Evolutionary conservation across 2,329 filamentous ascomycete genomes (phyloP).

Genomic region (Phialocephala sp.): DNA sequence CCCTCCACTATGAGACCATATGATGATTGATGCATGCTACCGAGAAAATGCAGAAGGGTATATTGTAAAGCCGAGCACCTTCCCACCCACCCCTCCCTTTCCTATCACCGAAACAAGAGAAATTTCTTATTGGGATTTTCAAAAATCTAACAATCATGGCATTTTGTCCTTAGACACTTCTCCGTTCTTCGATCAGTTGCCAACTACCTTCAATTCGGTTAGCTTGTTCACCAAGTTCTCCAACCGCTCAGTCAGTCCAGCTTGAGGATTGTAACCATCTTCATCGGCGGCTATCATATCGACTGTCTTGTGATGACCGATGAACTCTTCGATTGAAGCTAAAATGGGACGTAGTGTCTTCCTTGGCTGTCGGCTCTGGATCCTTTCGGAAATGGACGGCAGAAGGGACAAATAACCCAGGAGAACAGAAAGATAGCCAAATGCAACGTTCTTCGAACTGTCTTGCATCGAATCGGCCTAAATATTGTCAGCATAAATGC

Average conservation of each 20-base stretch:
- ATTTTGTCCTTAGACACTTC: background rate
- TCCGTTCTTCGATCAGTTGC: background rate
- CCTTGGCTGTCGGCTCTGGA: slow-evolving; percentile 51
- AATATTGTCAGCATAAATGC: background rate
- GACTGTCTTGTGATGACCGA: slow-evolving; percentile 63
- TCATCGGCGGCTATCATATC: slow-evolving; percentile 53
- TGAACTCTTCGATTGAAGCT: slow-evolving; percentile 65
- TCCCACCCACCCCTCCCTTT: background rate
- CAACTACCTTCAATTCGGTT: slow-evolving; percentile 9
- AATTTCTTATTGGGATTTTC: background rate
- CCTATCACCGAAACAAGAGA: background rate
- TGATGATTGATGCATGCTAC: background rate
- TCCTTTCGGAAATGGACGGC: slow-evolving; percentile 47
- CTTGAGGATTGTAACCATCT: slow-evolving; percentile 50
- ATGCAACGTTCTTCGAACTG: slow-evolving; percentile 78
- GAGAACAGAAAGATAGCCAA: slow-evolving; percentile 85
- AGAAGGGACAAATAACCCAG: slow-evolving; percentile 80
- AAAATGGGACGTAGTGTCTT: slow-evolving; percentile 56
- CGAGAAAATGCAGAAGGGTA: background rate
- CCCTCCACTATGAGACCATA: background rate
- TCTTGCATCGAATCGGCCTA: slow-evolving; percentile 76
- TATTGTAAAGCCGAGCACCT: background rate
- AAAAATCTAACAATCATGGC: background rate
- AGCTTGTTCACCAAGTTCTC: slow-evolving; percentile 37
- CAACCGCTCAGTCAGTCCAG: slow-evolving; percentile 50